Base-by-base conservation (phyloP, 2,329 filamentous ascomycete species). In the Aspergillus neoniger region DNA sequence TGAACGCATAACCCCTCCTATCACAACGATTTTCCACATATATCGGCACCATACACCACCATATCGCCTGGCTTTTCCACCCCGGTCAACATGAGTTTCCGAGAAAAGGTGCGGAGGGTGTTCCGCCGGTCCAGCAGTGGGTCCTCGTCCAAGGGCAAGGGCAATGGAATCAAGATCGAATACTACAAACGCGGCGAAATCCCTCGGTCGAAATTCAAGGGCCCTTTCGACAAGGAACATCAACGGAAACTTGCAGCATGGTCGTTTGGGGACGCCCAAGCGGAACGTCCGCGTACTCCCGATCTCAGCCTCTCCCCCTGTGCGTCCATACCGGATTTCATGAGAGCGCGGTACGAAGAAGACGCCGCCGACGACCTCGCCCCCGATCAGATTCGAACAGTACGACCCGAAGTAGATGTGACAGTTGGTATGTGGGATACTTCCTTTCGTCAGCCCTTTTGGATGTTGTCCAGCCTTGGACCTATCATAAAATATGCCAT, bases 141-240 rank as follows among this genome's bases (percentile, higher is more conserved):
- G 39, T 53, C 53, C 56, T 36, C 64, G 41, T 28, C 66, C 62
- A 65, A 66, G 58, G 53, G 63, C 55, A 67, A 68, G 38, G 68
- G 67, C 41, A 69, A 75, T 54, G 71, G 74, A 38, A 77, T 78
- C 49, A 78, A 80, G 61, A 74, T 81, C 60, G 76, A 81, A 72
- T 79, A 82, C 64, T 82, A 82, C 69, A 77, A 77, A 59, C 77
- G 78, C 19, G 67, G 77, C 65, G 80, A 82, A 66, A 73, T 81
- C 17, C 80, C 80, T 1, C 76, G 72, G 15, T 81, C 80, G 32
- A 82, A 82, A 59, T 82, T 82, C 63, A 74, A 74, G 14, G 80
- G 80, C 9, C 80, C 79, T 0, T 79, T 80, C 63, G 79, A 82
- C 62, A 75, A 75, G 55, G 74, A 75, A 62, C 80, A 82, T 63